Evolutionary conservation across 2,329 filamentous ascomycete species (phyloP), one percentile per base, ranked within the genome.

Genomic region (Alternaria brassicae): DNA sequence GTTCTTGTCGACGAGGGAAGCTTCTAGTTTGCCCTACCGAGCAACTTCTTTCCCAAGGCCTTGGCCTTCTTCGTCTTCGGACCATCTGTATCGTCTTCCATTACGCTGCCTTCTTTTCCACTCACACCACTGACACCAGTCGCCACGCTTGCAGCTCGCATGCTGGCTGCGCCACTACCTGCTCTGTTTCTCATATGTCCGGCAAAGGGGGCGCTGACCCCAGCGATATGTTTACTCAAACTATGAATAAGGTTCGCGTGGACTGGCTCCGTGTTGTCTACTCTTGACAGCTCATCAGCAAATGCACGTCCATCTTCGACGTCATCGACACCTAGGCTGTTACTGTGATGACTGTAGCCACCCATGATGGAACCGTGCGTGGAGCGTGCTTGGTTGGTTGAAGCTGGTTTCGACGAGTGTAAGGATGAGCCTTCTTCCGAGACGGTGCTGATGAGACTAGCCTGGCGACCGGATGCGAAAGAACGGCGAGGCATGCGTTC

Each of bases 211-310:
- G 69, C 70, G 21, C 56, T 50, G 3, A 76, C 69, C 4, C 68
- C 66, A 10, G 74, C 73, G n/a, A 77, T 62, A 54, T 77, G 74
- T 37, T 71, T 69, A 56, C 71, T 72, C 37, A 76, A 55, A 51
- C 66, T 73, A 48, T 72, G 69, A 44, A 76, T 72, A n/a, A 77
- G 66, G 27, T 73, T 75, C 4, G 70, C 72, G 44, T 72, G 72
- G 1, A 70, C 69, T 1, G 73, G 73, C 57, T 77, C 73, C 1
- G 74, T 77, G 30, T 77, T 76, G 57, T 77, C 75, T 0, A 77
- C 75, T 39, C 74, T 56, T 7, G 51, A 63, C 4, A 77, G 47
- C 52, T 78, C 76, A 39, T 78, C 76, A 2, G 76, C 76, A 53
- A 78, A 78, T 1, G 70, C 66, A 3, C 73, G 62, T 0, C 72